Evolutionary conservation across 1,139 yeast species (phyloP).

Genomic region (Schwanniomyces etchellsii): DNA sequence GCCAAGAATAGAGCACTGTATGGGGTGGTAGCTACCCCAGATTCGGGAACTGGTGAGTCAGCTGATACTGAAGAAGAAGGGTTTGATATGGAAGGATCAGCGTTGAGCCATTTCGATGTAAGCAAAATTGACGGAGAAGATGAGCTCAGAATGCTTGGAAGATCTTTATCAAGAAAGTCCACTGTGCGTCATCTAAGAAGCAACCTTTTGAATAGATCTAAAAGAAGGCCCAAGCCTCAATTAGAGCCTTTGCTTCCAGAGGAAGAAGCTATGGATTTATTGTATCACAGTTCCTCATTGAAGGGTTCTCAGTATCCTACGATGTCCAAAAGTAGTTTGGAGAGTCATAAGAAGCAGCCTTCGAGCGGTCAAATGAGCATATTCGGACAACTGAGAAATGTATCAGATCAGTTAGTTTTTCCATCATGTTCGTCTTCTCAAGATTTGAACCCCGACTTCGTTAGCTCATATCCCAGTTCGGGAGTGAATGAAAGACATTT

Average conservation of each 20-base stretch:
- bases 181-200: conserved; percentile 17
- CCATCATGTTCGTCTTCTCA: not conserved
- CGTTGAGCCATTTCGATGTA: conserved; percentile 1
- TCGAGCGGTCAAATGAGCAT: not conserved
- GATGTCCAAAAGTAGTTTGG: not conserved
- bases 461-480: not conserved
- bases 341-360: not conserved
- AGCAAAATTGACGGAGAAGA: conserved; percentile 13
- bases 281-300: conserved; percentile 6
- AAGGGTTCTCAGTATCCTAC: conserved; percentile 6
- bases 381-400: not conserved
- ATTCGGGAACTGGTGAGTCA: not conserved
- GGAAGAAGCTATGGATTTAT: conserved; percentile 12
- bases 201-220: no score
- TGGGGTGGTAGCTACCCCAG: conserved; percentile 1
- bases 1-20: not conserved
- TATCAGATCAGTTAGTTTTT: not conserved
- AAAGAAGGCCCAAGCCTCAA: no score
- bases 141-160: conserved; percentile 27
- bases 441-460: no score
- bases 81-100: conserved; percentile 1
- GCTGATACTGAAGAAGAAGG: conserved; percentile 3
- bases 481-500: not conserved
- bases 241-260: conserved; percentile 10
- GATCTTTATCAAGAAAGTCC: conserved; percentile 22